phyloP scores from a whole-genome alignment of 225 moss, liverwort and hornwort genomes.

The Marchantia polymorpha region DNA sequence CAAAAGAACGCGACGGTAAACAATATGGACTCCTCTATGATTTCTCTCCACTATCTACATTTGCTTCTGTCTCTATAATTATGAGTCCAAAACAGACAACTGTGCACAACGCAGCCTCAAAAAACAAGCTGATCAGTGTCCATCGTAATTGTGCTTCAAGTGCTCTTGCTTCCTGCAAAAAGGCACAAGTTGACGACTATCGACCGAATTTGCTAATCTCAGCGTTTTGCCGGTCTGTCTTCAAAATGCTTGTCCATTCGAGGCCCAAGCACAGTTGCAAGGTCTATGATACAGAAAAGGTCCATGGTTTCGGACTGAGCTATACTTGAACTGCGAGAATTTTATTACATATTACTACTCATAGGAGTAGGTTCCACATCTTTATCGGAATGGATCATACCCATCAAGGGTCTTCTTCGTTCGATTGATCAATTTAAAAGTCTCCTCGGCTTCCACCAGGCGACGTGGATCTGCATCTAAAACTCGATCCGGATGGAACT shows the following conservation, averaged over 20 bases:
- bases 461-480: constrained; percentile 70
- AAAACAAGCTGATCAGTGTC: constrained; percentile 2
- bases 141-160: background rate
- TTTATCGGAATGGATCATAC: constrained; percentile 31
- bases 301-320: background rate
- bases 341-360: background rate
- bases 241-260: background rate
- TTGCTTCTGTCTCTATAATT: constrained; percentile 3
- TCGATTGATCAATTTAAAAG: constrained; percentile 80
- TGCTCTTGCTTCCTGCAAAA: background rate
- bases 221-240: background rate
- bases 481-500: constrained; percentile 90
- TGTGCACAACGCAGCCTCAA: background rate
- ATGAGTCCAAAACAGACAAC: constrained; percentile 10
- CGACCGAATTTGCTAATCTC: background rate
- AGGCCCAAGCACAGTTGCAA: constrained; percentile 1
- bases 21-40: background rate
- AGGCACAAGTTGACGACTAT: background rate
- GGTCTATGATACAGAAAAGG: background rate
- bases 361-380: background rate
- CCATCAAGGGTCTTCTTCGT: constrained; percentile 59
- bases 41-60: constrained; percentile 12
- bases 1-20: background rate
- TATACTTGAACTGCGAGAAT: background rate
- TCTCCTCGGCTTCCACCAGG: constrained; percentile 98